A percentile compares a stretch with the other conserved stretches of the same genome.
phyloP scores from a whole-genome alignment of 345 rosid genomes.

The Cardamine occulta region DNA sequence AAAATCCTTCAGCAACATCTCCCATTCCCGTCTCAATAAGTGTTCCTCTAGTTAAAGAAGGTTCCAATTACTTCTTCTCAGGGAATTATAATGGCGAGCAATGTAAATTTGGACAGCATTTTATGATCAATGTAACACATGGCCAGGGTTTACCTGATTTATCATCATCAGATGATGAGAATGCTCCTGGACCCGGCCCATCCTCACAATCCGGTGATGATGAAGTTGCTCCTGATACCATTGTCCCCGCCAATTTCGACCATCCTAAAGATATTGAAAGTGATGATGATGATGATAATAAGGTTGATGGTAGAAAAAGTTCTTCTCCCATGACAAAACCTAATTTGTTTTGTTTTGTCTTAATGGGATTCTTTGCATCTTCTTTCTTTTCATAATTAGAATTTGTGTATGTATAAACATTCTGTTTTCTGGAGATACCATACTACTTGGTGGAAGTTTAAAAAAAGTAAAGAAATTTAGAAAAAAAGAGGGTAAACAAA shows the following conservation, averaged over 20 bases:
- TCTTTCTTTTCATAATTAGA: background rate
- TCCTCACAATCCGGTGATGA: conserved; percentile 54
- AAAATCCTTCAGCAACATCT: conserved; percentile 73
- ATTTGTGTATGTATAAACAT: conserved; percentile 25
- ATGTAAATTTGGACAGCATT: conserved; percentile 69
- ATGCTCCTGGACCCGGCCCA: conserved; percentile 62
- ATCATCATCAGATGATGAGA: conserved; percentile 51
- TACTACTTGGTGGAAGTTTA: background rate
- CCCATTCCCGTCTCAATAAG: conserved; percentile 59
- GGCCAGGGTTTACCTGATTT: conserved; percentile 70
- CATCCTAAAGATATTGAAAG: conserved; percentile 56
- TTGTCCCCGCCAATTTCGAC: conserved; percentile 67
- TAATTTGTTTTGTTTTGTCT: conserved; percentile 37
- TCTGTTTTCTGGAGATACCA: background rate
- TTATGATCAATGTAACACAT: conserved; percentile 71
- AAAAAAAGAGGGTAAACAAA: background rate
- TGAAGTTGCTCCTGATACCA: conserved; percentile 75
- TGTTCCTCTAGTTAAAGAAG: conserved; percentile 79
- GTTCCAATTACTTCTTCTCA: conserved; percentile 76
- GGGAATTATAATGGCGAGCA: conserved; percentile 90
- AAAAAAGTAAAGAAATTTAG: background rate
- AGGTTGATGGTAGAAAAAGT: conserved; percentile 23
- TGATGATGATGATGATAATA: conserved; percentile 34
- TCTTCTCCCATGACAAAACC: conserved; percentile 46
- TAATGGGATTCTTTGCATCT: conserved; percentile 39